Evolutionary conservation across 176 grass and related monocot genomes (phyloP), one percentile per base, ranked within the genome.

Genomic region (Carex cristatella): DNA sequence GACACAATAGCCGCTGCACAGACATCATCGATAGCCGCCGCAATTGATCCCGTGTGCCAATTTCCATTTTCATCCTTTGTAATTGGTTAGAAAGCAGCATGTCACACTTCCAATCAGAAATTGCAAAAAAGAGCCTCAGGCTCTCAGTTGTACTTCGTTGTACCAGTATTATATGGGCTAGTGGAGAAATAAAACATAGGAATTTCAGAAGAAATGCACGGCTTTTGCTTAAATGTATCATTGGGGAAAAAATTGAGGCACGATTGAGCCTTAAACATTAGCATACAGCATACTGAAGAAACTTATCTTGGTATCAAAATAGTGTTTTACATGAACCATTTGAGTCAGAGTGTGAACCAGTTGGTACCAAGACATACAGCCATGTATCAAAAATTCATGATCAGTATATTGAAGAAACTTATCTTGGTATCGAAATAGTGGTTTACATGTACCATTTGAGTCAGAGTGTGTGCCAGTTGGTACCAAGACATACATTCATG

Each of bases 1-100:
- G 94, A 93, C 89, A 94, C 19, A 85, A 97, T 94, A 7, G 92
- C 92, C 10, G 94, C 90, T 35, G 90, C 92, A 80, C 94, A 90
- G 12, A 97, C 92, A 85, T 94, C 91, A 80, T 97, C 94, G 40
- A 88, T 69, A 61, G 72, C 83, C 3, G 90, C 88, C 7, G 90
- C 87, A 70, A 97, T 97, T 19, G 90, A 89, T 46, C 94, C 92
- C 0, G 94, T 11, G 60, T 97, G 94, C 94, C 94, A 97, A 49
- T 89, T 97, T 61, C 90, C 92, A 37, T 94, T 84, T 65, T 61
- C 87, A 62, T 94, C 92, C 92, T 94, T 82, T 40, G 44, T 40
- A 65, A 48, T 58, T 48, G 32, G 10, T 79, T 2, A 82, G 16
- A 57, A 33, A 82, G 4, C 60, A 72, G 7, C 28, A 38, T 46